Conservation (phyloP, 768 basidiomycete genomes). For the Tricholoma matsutake region DNA sequence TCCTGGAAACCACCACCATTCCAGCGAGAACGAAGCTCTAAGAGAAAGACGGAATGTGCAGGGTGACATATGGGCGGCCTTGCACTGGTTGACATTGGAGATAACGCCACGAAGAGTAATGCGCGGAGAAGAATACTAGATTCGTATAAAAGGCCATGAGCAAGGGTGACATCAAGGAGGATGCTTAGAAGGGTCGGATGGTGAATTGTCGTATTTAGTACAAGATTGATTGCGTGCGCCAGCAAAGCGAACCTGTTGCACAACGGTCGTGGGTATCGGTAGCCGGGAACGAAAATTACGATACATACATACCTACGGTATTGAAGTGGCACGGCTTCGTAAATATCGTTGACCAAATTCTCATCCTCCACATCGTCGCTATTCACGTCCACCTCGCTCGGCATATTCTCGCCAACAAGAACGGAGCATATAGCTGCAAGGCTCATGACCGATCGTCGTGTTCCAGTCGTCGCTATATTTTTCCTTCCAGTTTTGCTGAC, state of each 20-base stretch:
- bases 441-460: conserved; percentile 24
- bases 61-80: conserved; percentile 38
- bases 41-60: conserved; percentile 44
- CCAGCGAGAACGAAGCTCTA: conserved; percentile 44
- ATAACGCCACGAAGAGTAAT: conserved; percentile 39
- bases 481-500: conserved; percentile 32
- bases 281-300: neutral
- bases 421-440: conserved; percentile 47
- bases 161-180: conserved; percentile 50
- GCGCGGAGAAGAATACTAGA: conserved; percentile 39
- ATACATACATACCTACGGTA: conserved; percentile 44
- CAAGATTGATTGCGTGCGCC: conserved; percentile 50
- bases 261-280: neutral
- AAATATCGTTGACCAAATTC: conserved; percentile 37
- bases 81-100: conserved; percentile 20
- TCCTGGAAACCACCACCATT: conserved; percentile 21
- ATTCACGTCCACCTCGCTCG: conserved; percentile 25
- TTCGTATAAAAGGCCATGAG: conserved; percentile 41
- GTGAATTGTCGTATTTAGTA: conserved; percentile 42
- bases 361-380: conserved; percentile 25
- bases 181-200: conserved; percentile 47
- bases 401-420: conserved; percentile 45
- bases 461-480: neutral
- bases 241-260: conserved; percentile 51
- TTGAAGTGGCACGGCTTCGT: conserved; percentile 49